Percentiles rank a stretch among this genome's conserved stretches.
phyloP scores from a whole-genome alignment of 345 rosid genomes.

The Euphorbia tirucalli region DNA sequence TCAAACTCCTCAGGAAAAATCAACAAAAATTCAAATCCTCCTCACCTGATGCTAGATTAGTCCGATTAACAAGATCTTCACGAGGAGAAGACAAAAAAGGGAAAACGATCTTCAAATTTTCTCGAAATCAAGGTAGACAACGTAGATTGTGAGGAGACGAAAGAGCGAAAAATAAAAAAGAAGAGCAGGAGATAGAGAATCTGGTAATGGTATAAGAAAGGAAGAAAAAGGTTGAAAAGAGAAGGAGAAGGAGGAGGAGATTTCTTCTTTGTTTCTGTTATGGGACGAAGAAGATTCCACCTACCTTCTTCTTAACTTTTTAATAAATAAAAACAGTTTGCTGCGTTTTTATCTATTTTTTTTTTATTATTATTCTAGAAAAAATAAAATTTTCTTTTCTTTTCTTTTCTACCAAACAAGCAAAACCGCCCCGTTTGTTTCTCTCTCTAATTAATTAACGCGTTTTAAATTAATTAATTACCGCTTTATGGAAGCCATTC shows the following conservation, averaged over 20 bases:
- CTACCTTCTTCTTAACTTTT: slow-evolving; percentile 28
- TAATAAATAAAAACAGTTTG: too few relatives aligned
- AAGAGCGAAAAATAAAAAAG: background rate
- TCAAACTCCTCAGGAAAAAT: background rate
- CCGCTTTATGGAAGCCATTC: background rate
- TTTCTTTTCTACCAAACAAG: slow-evolving; percentile 8
- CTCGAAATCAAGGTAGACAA: too few relatives aligned
- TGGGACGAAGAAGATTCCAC: slow-evolving; percentile 32
- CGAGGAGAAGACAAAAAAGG: too few relatives aligned
- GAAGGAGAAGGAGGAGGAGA: background rate
- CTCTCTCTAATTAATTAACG: background rate
- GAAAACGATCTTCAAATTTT: too few relatives aligned
- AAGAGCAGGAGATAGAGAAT: background rate
- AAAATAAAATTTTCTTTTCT: background rate
- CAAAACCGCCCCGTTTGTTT: background rate
- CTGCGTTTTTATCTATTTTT: too few relatives aligned
- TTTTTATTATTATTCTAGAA: too few relatives aligned
- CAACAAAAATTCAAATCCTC: background rate
- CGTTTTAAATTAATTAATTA: background rate
- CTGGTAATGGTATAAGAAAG: too few relatives aligned
- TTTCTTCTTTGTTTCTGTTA: slow-evolving; percentile 1
- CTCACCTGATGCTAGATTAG: background rate
- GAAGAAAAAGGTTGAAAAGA: background rate
- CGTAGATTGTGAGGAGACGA: too few relatives aligned
- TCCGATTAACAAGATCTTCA: background rate